Percentiles rank a stretch among this genome's conserved stretches.
These are phyloP conservation scores for Lactarius sanguifluus DNA, from an alignment of 768 basidiomycete species.

Conservation along the genomic window DNA sequence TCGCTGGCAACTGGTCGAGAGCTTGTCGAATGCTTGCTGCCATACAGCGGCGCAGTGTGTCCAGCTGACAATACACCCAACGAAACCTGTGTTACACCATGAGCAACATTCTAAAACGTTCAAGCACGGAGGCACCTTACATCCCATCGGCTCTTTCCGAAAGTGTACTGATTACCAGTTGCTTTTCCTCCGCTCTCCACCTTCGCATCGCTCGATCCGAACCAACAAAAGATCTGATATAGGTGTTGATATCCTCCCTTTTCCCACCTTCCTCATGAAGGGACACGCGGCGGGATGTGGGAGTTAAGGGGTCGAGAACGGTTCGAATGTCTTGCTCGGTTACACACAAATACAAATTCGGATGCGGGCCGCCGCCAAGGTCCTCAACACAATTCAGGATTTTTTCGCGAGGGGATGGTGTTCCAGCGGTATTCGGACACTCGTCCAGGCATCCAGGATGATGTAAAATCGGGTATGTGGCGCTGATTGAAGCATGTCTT, in stretches of 20 bases:
- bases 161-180: neutral
- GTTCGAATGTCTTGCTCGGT: slow-evolving; percentile 10
- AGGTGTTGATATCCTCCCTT: slow-evolving; percentile 5
- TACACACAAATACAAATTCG: slow-evolving; percentile 3
- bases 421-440: slow-evolving; percentile 2
- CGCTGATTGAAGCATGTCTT: neutral
- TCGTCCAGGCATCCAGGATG: slow-evolving; percentile 9
- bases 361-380: neutral
- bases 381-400: neutral
- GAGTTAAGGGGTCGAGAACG: neutral
- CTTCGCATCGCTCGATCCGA: slow-evolving; percentile 1
- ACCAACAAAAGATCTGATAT: neutral
- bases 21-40: neutral
- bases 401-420: neutral
- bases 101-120: neutral
- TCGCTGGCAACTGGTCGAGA: neutral
- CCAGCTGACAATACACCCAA: slow-evolving; percentile 7
- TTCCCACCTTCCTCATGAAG: slow-evolving; percentile 15
- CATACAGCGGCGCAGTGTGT: neutral
- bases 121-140: neutral
- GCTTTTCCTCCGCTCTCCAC: slow-evolving; percentile 11
- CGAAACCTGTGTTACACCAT: neutral
- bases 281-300: neutral
- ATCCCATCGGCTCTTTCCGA: slow-evolving; percentile 7
- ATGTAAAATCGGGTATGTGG: neutral